Base-by-base conservation (phyloP, 345 rosid genomes). In the Eucalyptus cloeziana region DNA sequence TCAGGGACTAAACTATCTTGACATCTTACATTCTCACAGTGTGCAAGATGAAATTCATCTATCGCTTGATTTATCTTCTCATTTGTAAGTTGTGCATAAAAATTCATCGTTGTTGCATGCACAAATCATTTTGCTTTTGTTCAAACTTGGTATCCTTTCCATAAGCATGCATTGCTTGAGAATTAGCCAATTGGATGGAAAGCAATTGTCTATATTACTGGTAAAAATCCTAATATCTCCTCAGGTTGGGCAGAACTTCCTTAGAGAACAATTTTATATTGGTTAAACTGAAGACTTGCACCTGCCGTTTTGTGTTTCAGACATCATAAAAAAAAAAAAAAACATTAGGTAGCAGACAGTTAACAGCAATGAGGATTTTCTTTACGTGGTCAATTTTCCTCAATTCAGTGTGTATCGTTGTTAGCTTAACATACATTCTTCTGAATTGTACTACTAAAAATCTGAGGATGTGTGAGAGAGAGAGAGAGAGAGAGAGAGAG, bases 391-490 rank as follows among this genome's bases (percentile, higher is more conserved):
- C 40, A 64, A 64, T 64, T n/a, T 64, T 14, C 40, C 21, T 64
- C 17, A 0, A n/a, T 1, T 1, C 40, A 15, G 76, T n/a, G 19
- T 64, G 76, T n/a, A 14, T 27, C 2, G 0, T n/a, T 64, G 76
- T 64, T 64, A 64, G 76, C 76, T n/a, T n/a, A 64, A n/a, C 37
- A 14, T n/a, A 15, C 5, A 0, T n/a, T 64, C 8, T n/a, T 40
- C 40, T 64, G 22, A n/a, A 64, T 64, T 64, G 40, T 64, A 7
- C 76, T 14, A 14, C 22, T n/a, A n/a, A n/a, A 64, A n/a, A n/a
- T n/a, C n/a, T n/a, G n/a, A n/a, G n/a, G n/a, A n/a, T n/a, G n/a
- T n/a, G n/a, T n/a, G n/a, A n/a, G 33, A 4, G 22, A 8, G 76
- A 7, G 69, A 27, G 69, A 62, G 67, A 27, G 67, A 12, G 67